A percentile compares a stretch with the other conserved stretches of the same genome.
These are phyloP conservation scores for Asterella californica DNA, from an alignment of 225 moss, liverwort and hornwort species.

Conservation along the genomic window DNA sequence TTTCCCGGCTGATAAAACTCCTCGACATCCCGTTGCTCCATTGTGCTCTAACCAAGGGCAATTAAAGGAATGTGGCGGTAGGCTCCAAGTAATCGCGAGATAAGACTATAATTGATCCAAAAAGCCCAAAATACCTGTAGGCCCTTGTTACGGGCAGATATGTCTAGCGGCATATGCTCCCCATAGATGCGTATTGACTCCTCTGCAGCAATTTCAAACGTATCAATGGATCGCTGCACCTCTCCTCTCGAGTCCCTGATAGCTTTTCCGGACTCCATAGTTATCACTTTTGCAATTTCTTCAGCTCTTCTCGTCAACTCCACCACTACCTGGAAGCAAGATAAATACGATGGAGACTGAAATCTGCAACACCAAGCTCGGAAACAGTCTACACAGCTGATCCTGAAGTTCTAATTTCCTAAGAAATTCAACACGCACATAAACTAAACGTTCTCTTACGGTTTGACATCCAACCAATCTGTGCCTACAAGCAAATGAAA, in stretches of 20 bases:
- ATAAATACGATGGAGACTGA: background rate
- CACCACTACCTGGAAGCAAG: slow-evolving; percentile 47
- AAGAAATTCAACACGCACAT: too few relatives aligned
- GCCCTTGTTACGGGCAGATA: slow-evolving; percentile 80
- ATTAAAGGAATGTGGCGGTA: background rate
- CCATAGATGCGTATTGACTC: slow-evolving; percentile 88
- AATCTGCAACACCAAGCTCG: background rate
- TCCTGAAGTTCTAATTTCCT: background rate
- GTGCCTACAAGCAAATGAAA: background rate
- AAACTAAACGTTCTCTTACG: background rate
- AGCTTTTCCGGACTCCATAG: slow-evolving; percentile 85
- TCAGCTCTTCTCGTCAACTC: slow-evolving; percentile 61
- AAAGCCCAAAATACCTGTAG: slow-evolving; percentile 54
- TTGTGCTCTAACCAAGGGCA: background rate
- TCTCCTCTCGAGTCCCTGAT: slow-evolving; percentile 83
- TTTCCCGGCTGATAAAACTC: background rate
- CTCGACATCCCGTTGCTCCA: background rate
- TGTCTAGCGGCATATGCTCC: slow-evolving; percentile 78
- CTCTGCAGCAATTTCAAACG: slow-evolving; percentile 81
- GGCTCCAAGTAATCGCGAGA: too few relatives aligned
- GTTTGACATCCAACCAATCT: background rate
- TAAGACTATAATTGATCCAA: background rate
- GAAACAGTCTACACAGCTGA: background rate
- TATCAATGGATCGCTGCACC: slow-evolving; percentile 74
- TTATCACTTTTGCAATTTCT: slow-evolving; percentile 68